A percentile compares a stretch with the other conserved stretches of the same genome.
These are phyloP conservation scores for Candida yuanshanica DNA, from an alignment of 805 yeast species.

Conservation along the genomic window DNA sequence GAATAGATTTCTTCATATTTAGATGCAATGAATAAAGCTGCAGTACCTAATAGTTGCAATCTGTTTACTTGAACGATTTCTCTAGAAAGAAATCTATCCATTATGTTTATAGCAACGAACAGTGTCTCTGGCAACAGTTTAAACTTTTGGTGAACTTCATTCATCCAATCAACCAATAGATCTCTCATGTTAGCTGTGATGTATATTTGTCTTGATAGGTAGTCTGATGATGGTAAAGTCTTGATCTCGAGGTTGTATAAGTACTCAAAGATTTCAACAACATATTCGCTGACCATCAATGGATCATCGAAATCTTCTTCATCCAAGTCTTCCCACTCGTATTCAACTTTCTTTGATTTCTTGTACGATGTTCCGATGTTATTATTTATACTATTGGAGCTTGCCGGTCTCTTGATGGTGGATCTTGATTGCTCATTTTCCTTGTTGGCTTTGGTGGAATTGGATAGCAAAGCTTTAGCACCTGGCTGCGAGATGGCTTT, in stretches of 20 bases:
- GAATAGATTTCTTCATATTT: slow-evolving; percentile 91
- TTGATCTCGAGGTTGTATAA: slow-evolving; percentile 64
- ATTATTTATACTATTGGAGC: slow-evolving; percentile 13
- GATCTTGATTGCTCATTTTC: slow-evolving; percentile 37
- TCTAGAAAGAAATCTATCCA: slow-evolving; percentile 80
- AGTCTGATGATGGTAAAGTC: slow-evolving; percentile 54
- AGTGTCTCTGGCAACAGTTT: slow-evolving; percentile 83
- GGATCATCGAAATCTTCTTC: slow-evolving; percentile 78
- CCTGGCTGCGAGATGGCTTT: slow-evolving; percentile 11
- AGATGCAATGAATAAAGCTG: slow-evolving; percentile 83
- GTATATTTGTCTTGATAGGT: slow-evolving; percentile 36
- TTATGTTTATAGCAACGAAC: slow-evolving; percentile 74
- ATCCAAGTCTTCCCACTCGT: slow-evolving; percentile 69
- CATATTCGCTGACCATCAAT: slow-evolving; percentile 91
- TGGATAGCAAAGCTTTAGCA: not conserved
- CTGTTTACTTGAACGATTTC: slow-evolving; percentile 76
- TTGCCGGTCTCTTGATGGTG: slow-evolving; percentile 41
- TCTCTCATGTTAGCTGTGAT: slow-evolving; percentile 57
- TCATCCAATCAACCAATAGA: slow-evolving; percentile 90
- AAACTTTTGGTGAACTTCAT: slow-evolving; percentile 81
- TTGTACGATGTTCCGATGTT: slow-evolving; percentile 10
- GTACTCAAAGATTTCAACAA: slow-evolving; percentile 77
- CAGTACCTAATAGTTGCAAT: slow-evolving; percentile 81
- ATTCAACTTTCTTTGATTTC: slow-evolving; percentile 25
- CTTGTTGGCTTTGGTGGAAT: slow-evolving; percentile 3